A percentile compares a stretch with the other conserved stretches of the same genome.
phyloP scores from a whole-genome alignment of 1,139 yeast genomes.

The Yamadazyma mexicana region DNA sequence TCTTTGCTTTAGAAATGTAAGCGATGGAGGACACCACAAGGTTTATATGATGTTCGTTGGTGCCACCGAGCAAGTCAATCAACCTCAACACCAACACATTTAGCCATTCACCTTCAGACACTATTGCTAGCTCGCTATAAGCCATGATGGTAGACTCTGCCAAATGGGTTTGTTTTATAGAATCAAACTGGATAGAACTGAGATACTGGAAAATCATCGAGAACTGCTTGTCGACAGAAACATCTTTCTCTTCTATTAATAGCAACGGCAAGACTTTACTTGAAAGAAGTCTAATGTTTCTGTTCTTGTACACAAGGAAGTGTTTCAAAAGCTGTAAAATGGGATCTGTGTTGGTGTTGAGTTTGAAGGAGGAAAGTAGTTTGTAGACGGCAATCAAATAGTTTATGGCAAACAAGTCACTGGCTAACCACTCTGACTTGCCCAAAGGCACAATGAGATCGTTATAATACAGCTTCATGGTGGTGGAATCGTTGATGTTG shows the following conservation, averaged over 20 bases:
- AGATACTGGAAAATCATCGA: constrained; percentile 34
- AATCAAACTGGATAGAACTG: constrained; percentile 35
- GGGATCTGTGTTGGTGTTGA: constrained; percentile 29
- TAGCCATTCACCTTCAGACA: constrained; percentile 61
- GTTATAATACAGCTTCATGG: constrained; percentile 23
- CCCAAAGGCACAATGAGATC: constrained; percentile 19
- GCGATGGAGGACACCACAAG: constrained; percentile 61
- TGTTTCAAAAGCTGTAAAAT: constrained; percentile 23
- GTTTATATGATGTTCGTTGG: constrained; percentile 61
- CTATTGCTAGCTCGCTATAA: constrained; percentile 60
- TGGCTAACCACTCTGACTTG: constrained; percentile 3
- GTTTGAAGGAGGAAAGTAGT: constrained; percentile 49
- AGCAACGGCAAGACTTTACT: constrained; percentile 49
- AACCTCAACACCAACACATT: constrained; percentile 60
- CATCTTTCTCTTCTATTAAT: constrained; percentile 34
- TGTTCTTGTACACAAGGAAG: constrained; percentile 29
- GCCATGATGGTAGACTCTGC: constrained; percentile 65
- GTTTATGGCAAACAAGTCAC: constrained; percentile 19
- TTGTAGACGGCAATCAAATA: constrained; percentile 46
- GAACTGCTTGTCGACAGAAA: constrained; percentile 32
- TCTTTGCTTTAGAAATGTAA: constrained; percentile 44
- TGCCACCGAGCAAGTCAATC: constrained; percentile 59
- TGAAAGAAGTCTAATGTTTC: constrained; percentile 55
- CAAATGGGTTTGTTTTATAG: constrained; percentile 31
- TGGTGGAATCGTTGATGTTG: constrained; percentile 20